Percentiles rank a stretch among this genome's conserved stretches.
phyloP scores from a whole-genome alignment of 202 grass and related monocot species.

The Dendrocalamus latiflorus region DNA sequence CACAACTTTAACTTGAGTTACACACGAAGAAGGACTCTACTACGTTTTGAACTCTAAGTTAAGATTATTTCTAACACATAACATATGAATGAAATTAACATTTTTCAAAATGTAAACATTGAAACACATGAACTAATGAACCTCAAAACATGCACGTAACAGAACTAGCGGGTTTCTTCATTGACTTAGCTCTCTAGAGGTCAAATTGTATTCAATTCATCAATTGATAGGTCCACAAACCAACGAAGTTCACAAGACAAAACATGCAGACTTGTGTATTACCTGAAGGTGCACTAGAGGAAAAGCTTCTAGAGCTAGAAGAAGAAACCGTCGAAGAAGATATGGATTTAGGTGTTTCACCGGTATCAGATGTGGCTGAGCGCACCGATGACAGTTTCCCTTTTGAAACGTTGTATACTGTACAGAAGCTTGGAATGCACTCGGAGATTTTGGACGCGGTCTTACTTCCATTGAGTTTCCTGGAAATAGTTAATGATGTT shows the following conservation, averaged over 20 bases:
- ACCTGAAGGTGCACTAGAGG: constrained; percentile 58
- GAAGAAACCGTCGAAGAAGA: constrained; percentile 48
- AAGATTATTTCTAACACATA: too few relatives aligned
- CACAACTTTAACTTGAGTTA: too few relatives aligned
- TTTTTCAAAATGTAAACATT: too few relatives aligned
- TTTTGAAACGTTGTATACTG: constrained; percentile 68
- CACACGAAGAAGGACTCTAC: too few relatives aligned
- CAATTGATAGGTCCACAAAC: not conserved
- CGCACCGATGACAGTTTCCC: constrained; percentile 80
- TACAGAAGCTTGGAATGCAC: constrained; percentile 81
- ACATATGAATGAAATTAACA: too few relatives aligned
- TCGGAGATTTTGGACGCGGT: constrained; percentile 69
- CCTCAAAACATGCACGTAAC: too few relatives aligned
- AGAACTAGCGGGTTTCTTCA: too few relatives aligned
- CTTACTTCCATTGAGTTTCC: constrained; percentile 66
- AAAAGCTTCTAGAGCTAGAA: constrained; percentile 46
- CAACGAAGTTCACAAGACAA: constrained; percentile 1
- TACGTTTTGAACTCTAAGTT: too few relatives aligned
- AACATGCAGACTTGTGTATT: constrained; percentile 6
- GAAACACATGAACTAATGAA: too few relatives aligned
- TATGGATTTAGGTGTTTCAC: constrained; percentile 31
- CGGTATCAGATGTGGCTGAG: constrained; percentile 39
- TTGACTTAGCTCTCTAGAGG: too few relatives aligned
- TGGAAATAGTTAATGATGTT: constrained; percentile 26
- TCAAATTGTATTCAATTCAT: not conserved